Base-by-base conservation (phyloP, 2,329 filamentous ascomycete genomes). In the Lachnellula arida region DNA sequence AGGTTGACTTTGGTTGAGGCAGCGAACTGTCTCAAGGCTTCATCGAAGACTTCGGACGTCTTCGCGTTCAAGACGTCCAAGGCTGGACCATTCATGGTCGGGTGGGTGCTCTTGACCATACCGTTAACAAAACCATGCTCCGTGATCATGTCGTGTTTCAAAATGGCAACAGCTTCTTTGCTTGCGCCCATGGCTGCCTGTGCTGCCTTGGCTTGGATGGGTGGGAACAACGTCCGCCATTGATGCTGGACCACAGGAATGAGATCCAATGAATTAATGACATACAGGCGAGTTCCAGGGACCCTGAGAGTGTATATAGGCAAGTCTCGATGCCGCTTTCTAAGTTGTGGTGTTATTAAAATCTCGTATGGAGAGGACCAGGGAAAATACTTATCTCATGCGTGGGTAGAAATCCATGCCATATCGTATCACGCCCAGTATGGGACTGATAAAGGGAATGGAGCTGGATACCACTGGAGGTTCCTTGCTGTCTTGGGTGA, bases 1-100 rank as follows among this genome's bases (percentile, higher is more conserved):
- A 78, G 49, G 6, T 72, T 70, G 1, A 68, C 63, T 3, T 74
- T 65, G 28, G 68, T 59, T 1, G 40, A 23, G n/a, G 22, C 9
- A 32, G 12, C 25, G 28, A 19, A 32, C 15, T 23, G 28, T 19
- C 6, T 32, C 28, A 49, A 37, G 46, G 37, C 49, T 43, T 34
- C 12, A 14, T 46, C 53, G 12, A 53, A 9, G 17, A 40, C 11
- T 11, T 37, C n/a, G 34, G 48, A 28, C 15, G 44, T 50, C 47
- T 19, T 40, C 35, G 23, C 39, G 17, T 53, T 57, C 12, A 53
- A 44, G 32, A 50, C 55, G 23, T 57, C 28, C 17, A 57, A 46
- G 47, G 34, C 50, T 2, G 51, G 55, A 32, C 55, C 49, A 37
- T 23, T 35, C 5, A 57, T 23, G 32, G 55, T 34, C 14, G 55